phyloP scores from a whole-genome alignment of 768 basidiomycete species.

The Leucocoprinus sp. region DNA sequence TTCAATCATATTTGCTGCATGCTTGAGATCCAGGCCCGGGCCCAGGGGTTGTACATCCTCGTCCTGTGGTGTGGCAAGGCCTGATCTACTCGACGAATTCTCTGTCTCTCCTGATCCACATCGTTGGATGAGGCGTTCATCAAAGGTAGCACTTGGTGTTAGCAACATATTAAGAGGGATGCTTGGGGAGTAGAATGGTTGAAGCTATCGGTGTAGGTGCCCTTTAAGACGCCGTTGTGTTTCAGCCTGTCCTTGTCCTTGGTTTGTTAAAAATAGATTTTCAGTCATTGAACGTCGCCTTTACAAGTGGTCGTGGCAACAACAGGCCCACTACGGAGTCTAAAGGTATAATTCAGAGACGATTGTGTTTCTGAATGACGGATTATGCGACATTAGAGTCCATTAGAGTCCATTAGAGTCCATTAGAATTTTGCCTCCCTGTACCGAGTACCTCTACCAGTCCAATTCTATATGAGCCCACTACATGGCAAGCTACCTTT shows the following conservation, averaged over 20 bases:
- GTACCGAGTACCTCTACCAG: background rate
- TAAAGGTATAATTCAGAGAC: background rate
- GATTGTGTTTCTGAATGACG: background rate
- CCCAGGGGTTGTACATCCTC: background rate
- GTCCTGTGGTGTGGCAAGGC: conserved; percentile 2
- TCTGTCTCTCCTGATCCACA: conserved; percentile 8
- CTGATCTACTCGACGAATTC: background rate
- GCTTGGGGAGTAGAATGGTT: background rate
- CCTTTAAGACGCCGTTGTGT: conserved; percentile 1
- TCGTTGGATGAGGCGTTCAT: conserved; percentile 8
- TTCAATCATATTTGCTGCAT: background rate
- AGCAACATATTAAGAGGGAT: background rate
- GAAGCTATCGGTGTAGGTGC: background rate
- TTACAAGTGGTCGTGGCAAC: background rate
- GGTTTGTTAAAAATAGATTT: background rate
- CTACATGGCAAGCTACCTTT: too few relatives aligned
- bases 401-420: background rate
- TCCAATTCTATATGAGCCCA: too few relatives aligned
- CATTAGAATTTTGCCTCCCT: conserved; percentile 24
- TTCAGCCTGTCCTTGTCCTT: background rate
- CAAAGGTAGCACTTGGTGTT: conserved; percentile 1
- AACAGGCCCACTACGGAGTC: background rate
- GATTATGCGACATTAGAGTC: background rate
- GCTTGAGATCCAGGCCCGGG: background rate
- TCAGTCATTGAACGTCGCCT: background rate